Evolutionary conservation across 441 rosid genomes (phyloP), one percentile per base, ranked within the genome.

Genomic region (Gossypium aridum): DNA sequence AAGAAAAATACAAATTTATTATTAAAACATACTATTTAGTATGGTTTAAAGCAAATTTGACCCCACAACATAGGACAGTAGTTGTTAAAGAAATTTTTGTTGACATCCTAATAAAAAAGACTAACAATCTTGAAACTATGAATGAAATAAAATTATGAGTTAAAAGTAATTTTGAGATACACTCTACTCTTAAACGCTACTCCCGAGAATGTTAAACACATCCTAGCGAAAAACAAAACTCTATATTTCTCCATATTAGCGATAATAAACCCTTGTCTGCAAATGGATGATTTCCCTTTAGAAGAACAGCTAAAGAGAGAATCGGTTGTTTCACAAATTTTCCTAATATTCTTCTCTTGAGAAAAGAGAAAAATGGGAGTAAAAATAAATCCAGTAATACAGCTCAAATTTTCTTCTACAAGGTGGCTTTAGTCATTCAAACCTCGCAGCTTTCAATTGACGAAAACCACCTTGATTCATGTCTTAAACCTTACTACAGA

Each of bases 341-440:
- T 64, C n/a, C 54, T 60, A 31, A 31, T 56, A 2, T 53, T 69
- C 9, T 69, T 69, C 47, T 69, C 61, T 20, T 2, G 23, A 25
- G 45, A 69, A 25, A 16, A 67, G 20, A 25, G 56, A 68, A 23
- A 47, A 67, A 6, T 5, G 1, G 10, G 34, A 8, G 39, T 34
- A 34, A 7, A 34, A 63, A n/a, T 14, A 61, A 47, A 67, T 6
- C n/a, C 39, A 62, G 31, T n/a, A 47, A 49, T 51, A 16, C 45
- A 69, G n/a, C 72, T 69, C 10, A 16, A 53, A 28, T 28, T 16
- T 25, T 3, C 28, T 49, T 37, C 39, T 31, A 68, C 70, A 66
- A 56, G 78, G 80, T 78, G 78, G 78, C 26, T 67, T 39, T 56
- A 70, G 71, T 80, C 79, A 78, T 78, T 64, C 75, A 14, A 23